A percentile compares a stretch with the other conserved stretches of the same genome.
phyloP scores from a whole-genome alignment of 768 basidiomycete species.

The Xerocomellus amylosporus region DNA sequence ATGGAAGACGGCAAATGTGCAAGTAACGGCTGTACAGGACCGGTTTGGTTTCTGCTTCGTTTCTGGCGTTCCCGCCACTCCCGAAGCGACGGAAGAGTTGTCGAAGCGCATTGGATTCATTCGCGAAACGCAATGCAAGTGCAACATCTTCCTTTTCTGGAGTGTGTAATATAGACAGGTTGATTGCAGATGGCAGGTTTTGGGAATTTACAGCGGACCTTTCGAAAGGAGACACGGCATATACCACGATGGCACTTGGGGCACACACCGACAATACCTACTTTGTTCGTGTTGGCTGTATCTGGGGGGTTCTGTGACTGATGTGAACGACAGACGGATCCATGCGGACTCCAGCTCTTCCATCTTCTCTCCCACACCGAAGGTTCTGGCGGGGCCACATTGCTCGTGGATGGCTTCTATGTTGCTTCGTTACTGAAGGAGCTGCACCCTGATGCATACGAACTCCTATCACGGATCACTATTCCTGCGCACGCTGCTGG shows the following conservation, averaged over 20 bases:
- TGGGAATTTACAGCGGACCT: constrained; percentile 97
- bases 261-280: constrained; percentile 83
- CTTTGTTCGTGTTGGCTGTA: constrained; percentile 23
- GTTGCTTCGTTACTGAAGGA: constrained; percentile 77
- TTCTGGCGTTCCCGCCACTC: constrained; percentile 71
- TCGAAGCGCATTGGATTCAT: constrained; percentile 79
- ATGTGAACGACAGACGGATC: constrained; percentile 65
- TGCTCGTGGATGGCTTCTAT: constrained; percentile 97
- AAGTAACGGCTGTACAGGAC: constrained; percentile 48
- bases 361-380: constrained; percentile 84
- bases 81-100: constrained; percentile 82
- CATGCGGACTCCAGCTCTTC: constrained; percentile 93
- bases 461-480: constrained; percentile 60
- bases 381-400: constrained; percentile 79
- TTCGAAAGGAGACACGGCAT: constrained; percentile 90
- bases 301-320: constrained; percentile 7
- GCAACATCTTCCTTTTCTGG: neutral
- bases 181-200: constrained; percentile 76
- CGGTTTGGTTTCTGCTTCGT: constrained; percentile 89
- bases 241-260: constrained; percentile 81
- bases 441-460: constrained; percentile 68
- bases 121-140: constrained; percentile 74
- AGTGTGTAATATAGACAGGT: constrained; percentile 37
- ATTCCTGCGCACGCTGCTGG: constrained; percentile 90
- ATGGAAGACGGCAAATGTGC: neutral